These are phyloP conservation scores for Streptanthus diversifolius DNA, from an alignment of 345 rosid species.

Conservation along the genomic window DNA sequence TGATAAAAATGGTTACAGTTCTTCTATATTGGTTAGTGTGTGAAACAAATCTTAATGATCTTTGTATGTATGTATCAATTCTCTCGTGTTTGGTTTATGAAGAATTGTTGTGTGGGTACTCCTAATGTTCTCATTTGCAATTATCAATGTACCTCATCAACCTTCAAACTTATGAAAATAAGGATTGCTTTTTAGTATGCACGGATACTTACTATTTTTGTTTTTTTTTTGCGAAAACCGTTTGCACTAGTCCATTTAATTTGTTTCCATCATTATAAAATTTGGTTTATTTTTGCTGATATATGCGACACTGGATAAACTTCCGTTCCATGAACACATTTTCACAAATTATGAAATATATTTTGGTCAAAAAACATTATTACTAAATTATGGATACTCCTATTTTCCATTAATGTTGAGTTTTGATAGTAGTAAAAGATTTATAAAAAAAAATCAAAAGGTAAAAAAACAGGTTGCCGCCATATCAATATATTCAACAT, in stretches of 20 bases:
- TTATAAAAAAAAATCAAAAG: background rate
- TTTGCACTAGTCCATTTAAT: no score
- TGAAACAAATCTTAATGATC: constrained; percentile 25
- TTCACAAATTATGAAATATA: background rate
- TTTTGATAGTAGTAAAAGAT: background rate
- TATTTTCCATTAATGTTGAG: background rate
- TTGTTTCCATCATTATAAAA: no score
- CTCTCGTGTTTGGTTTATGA: constrained; percentile 2
- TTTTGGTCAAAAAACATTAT: background rate
- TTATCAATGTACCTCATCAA: background rate
- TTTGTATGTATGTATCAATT: background rate
- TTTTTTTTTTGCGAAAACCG: no score
- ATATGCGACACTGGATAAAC: no score
- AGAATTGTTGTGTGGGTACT: background rate
- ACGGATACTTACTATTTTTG: background rate
- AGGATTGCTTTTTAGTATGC: background rate
- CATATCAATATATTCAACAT: constrained; percentile 10
- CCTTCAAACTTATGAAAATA: background rate
- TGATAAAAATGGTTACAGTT: constrained; percentile 48
- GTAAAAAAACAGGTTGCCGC: constrained; percentile 13
- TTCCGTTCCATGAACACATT: background rate
- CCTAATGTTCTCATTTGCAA: background rate
- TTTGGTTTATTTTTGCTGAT: no score
- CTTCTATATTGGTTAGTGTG: constrained; percentile 38
- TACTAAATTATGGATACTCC: background rate